Evolutionary conservation across 306 rosid genomes (phyloP), one percentile per base, ranked within the genome.

Genomic region (Glycyrrhiza uralensis): DNA sequence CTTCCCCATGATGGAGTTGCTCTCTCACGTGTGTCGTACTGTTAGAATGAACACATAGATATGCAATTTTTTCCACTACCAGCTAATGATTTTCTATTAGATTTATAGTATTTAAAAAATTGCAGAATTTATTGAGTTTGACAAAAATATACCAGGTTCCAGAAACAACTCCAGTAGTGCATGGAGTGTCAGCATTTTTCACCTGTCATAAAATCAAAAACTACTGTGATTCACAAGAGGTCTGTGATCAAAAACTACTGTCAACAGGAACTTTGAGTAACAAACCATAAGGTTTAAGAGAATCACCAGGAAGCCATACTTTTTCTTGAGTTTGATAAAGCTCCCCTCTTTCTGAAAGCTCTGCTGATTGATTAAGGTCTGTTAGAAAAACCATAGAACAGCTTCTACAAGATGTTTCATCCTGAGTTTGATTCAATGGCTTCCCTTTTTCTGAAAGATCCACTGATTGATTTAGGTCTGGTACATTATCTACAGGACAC

Each of bases 61-160:
- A 63, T 28, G 9, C 59, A 36, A 26, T 7, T 22, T 17, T 41
- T 62, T 13, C 7, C 38, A 29, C 44, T 20, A 45, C 23, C 23
- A 60, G n/a, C 24, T 6, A 38, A 52, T 28, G 8, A 56, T 15
- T 33, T 71, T 81, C 50, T 24, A 54, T 23, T n/a, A 28, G 19
- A 80, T 23, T 41, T 51, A 75, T 45, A 63, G 26, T 54, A 24
- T 56, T 33, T 49, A 13, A 65, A 36, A 56, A 14, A 36, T 26
- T 35, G 42, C 2, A 5, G 26, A 4, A 47, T 28, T 30, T 49
- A 47, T 67, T 35, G 71, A 78, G 74, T 71, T 60, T 69, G 41
- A 76, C 30, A 33, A 7, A 67, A 61, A 78, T 79, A 65, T 88
- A 88, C 93, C 88, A 49, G 59, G 81, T 61, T 57, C 51, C 82